Conservation (phyloP, 306 rosid genomes). For the Rosa lucieae region DNA sequence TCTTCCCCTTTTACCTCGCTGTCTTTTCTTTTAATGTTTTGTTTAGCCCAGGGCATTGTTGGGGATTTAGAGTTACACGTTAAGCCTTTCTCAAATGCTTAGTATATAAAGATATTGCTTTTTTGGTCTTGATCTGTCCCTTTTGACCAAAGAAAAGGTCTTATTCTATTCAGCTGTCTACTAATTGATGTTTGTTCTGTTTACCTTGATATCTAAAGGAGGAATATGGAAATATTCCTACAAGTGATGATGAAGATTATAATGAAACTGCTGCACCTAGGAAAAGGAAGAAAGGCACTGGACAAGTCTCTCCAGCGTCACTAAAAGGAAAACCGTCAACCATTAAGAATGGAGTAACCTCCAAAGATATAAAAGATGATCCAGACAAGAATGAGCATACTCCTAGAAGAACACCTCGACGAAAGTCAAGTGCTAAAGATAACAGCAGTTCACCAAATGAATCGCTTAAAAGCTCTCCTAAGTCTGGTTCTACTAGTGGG, state of each 20-base stretch:
- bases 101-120: neutral
- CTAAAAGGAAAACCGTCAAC: conserved; percentile 32
- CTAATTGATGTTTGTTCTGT: conserved; percentile 25
- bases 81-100: neutral
- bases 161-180: conserved; percentile 5
- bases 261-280: conserved; percentile 33
- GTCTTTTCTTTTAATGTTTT: neutral
- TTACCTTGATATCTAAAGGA: conserved; percentile 50
- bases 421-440: conserved; percentile 39
- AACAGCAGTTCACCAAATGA: conserved; percentile 39
- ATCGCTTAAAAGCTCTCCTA: conserved; percentile 40
- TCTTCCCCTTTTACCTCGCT: neutral
- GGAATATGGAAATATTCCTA: conserved; percentile 51
- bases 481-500: conserved; percentile 45
- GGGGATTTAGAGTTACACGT: neutral
- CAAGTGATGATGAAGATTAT: conserved; percentile 87
- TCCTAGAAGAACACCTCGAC: conserved; percentile 42
- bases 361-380: conserved; percentile 22
- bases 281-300: conserved; percentile 29
- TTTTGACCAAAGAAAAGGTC: neutral
- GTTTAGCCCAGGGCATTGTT: neutral
- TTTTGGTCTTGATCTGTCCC: neutral
- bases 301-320: conserved; percentile 29
- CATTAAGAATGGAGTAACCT: conserved; percentile 43
- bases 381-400: conserved; percentile 25